Evolutionary conservation across 768 basidiomycete species (phyloP).

Genomic region (Mycena alexandri): DNA sequence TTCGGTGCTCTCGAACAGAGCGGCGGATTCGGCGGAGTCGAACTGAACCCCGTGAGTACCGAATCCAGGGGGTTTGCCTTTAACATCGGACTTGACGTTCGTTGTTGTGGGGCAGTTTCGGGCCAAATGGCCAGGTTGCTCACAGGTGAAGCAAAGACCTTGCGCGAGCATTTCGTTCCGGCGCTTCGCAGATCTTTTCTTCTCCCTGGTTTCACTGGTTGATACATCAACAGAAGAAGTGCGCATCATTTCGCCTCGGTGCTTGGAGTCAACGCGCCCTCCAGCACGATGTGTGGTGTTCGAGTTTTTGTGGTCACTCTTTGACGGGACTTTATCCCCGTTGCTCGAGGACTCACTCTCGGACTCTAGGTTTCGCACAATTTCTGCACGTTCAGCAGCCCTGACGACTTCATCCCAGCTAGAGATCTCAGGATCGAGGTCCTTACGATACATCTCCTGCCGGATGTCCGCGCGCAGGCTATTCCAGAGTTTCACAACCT

Average conservation of each 20-base stretch:
- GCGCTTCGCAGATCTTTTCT: conserved; percentile 12
- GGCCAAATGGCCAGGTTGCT: conserved; percentile 44
- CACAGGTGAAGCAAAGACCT: conserved; percentile 47
- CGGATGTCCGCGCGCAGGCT: conserved; percentile 40
- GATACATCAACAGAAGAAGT: conserved; percentile 1
- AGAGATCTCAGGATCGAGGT: conserved; percentile 36
- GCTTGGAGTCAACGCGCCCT: conserved; percentile 15
- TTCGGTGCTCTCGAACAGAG: conserved; percentile 13
- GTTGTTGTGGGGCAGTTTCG: conserved; percentile 45
- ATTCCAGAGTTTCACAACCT: conserved; percentile 45
- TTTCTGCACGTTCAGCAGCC: conserved; percentile 49
- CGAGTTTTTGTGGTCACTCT: not conserved
- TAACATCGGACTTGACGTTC: conserved; percentile 21
- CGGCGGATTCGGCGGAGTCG: not conserved
- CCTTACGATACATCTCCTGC: conserved; percentile 38
- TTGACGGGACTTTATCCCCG: not conserved
- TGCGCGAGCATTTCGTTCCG: conserved; percentile 35
- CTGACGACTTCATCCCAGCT: conserved; percentile 40
- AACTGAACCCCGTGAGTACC: conserved; percentile 27
- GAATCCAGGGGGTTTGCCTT: conserved; percentile 35
- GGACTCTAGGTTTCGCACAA: conserved; percentile 36
- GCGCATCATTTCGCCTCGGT: not conserved
- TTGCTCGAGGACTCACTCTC: conserved; percentile 3
- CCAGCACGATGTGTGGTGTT: conserved; percentile 3
- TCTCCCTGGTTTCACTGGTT: not conserved